phyloP scores from a whole-genome alignment of 139 green algal genomes.

The Asterochloris erici region DNA sequence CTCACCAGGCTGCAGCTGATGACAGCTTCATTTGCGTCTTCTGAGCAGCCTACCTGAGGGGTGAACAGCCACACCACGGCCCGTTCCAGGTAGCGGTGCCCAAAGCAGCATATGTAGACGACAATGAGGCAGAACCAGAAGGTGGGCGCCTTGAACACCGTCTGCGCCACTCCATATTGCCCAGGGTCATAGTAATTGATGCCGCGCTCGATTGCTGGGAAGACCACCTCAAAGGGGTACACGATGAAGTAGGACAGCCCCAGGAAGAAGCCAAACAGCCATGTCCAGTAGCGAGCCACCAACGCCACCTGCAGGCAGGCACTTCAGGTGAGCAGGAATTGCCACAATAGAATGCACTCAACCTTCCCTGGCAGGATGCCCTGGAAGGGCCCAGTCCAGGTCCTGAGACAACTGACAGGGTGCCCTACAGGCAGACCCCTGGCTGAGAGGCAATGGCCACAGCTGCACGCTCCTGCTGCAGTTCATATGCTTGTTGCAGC shows the following conservation, averaged over 20 bases:
- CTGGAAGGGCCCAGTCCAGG: too few species aligned
- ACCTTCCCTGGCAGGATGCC: too few species aligned
- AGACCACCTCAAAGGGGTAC: constrained; percentile 63
- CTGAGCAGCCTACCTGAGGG: constrained; percentile 6
- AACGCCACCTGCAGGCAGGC: constrained; percentile 16
- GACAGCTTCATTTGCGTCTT: background rate
- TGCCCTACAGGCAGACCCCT: too few species aligned
- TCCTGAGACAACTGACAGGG: too few species aligned
- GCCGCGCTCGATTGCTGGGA: constrained; percentile 40
- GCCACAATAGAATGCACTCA: too few species aligned
- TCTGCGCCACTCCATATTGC: constrained; percentile 41
- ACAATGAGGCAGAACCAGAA: constrained; percentile 54
- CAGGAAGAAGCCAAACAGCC: constrained; percentile 45
- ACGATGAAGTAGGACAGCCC: constrained; percentile 60
- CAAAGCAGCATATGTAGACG: constrained; percentile 38
- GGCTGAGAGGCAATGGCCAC: too few species aligned
- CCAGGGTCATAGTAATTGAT: constrained; percentile 40
- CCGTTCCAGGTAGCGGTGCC: constrained; percentile 39
- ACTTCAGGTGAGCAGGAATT: too few species aligned
- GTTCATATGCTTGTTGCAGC: too few species aligned
- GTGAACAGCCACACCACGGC: constrained; percentile 43
- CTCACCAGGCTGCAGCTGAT: too few species aligned
- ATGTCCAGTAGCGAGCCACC: constrained; percentile 67
- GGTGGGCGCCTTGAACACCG: constrained; percentile 31
- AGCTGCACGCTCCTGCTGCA: too few species aligned